Evolutionary conservation across 2,329 filamentous ascomycete species (phyloP).

Genomic region (Fusarium graminum): DNA sequence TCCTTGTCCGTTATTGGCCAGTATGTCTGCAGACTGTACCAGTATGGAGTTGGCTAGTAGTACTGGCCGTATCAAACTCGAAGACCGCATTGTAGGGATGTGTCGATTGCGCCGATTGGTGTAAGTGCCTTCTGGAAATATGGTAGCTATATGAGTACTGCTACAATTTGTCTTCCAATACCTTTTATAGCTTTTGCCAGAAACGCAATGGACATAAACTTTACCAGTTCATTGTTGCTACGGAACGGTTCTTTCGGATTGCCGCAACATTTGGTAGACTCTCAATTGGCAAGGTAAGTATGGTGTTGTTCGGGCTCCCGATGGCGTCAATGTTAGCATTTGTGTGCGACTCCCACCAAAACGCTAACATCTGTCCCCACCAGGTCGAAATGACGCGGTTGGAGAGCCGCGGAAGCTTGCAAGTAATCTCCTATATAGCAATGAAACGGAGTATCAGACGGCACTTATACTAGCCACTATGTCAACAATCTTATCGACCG

Average conservation of each 20-base stretch:
- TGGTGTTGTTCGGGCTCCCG: slow-evolving; percentile 29
- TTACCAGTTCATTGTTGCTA: not conserved
- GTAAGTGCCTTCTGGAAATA: not conserved
- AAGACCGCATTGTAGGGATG: slow-evolving; percentile 21
- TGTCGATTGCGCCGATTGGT: not conserved
- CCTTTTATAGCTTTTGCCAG: not conserved
- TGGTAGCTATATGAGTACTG: not conserved
- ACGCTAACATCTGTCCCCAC: slow-evolving; percentile 29
- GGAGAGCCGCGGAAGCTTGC: slow-evolving; percentile 9
- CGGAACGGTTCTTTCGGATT: not conserved
- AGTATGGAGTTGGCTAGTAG: slow-evolving; percentile 11
- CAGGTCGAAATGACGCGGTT: not conserved
- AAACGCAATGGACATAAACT: not conserved
- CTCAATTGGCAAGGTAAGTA: not conserved
- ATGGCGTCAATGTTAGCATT: slow-evolving; percentile 46
- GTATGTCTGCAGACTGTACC: not conserved
- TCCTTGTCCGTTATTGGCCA: not conserved
- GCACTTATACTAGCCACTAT: not conserved
- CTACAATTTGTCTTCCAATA: not conserved
- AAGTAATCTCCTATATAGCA: not conserved
- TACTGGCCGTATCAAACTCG: slow-evolving; percentile 12
- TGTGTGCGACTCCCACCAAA: not conserved
- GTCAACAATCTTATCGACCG: not conserved
- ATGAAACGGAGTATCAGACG: not conserved
- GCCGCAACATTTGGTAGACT: not conserved